Evolutionary conservation across 257 asterid genomes (phyloP), one percentile per base, ranked within the genome.

Genomic region (Datura wrightii): DNA sequence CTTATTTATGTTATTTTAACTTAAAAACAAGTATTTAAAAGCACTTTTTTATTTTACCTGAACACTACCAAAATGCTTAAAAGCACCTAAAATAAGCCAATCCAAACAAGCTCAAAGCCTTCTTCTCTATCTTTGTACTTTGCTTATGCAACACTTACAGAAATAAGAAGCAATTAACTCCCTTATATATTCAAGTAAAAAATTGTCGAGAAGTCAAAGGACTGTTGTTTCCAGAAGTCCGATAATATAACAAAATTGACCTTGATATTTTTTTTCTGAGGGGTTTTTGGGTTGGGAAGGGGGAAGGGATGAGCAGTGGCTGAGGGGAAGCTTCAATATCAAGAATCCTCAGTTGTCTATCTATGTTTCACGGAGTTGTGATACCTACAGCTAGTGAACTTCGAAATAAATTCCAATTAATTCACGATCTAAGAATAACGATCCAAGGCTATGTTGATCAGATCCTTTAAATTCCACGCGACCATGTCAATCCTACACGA

Each of bases 141-240:
- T 24, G 60, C 19, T 48, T 46, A 19, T 24, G 42, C 18, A 34
- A 19, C 60, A 13, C 81, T 48, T 48, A 2, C 31, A 10, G 19
- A 48, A 52, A 74, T 71, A 11, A 74, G 42, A 74, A 74, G 39
- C 79, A 71, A 48, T 44, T 74, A 74, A 48, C 60, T 24, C 80
- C 59, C 58, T 44, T 44, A 44, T 71, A 71, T 71, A 74, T 46
- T 48, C 59, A 48, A 72, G 6, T 46, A 72, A 46, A 48, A 72
- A 46, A 46, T 72, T 46, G 41, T 14, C 37, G 13, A 19, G 52
- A 71, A 42, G 41, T 24, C 41, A 74, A 74, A 48, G 19, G 59
- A 24, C 11, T 19, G 80, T 13, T 74, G 59, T 50, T 48, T 48
- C 59, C 44, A 24, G 6, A 48, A 74, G 59, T 74, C 59, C 58